Evolutionary conservation across 1,139 yeast species (phyloP).

Genomic region (Sugiyamaella paludigena): DNA sequence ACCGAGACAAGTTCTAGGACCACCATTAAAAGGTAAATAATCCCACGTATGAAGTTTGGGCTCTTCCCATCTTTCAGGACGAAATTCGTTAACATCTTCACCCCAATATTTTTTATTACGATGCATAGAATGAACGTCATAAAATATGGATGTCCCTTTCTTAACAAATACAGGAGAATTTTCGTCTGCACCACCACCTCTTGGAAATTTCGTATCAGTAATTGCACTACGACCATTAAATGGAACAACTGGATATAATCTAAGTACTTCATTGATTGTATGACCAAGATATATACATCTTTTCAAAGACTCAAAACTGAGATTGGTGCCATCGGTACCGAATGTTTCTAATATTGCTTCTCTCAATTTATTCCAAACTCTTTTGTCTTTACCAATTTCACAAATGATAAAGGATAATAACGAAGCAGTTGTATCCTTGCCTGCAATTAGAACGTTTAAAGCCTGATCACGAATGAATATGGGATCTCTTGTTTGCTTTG

Average conservation of each 20-base stretch:
- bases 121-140: conserved; percentile 48
- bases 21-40: conserved; percentile 57
- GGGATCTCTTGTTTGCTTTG: conserved; percentile 51
- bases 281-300: conserved; percentile 49
- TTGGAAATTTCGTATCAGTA: conserved; percentile 49
- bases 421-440: conserved; percentile 59
- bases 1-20: conserved; percentile 60
- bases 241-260: conserved; percentile 59
- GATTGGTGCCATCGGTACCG: conserved; percentile 24
- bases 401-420: conserved; percentile 49
- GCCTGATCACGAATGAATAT: conserved; percentile 51
- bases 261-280: conserved; percentile 50
- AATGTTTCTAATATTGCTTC: conserved; percentile 38
- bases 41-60: conserved; percentile 42
- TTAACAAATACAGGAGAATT: conserved; percentile 45
- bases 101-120: conserved; percentile 49
- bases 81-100: conserved; percentile 46
- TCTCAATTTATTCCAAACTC: conserved; percentile 42
- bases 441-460: conserved; percentile 53
- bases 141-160: conserved; percentile 49
- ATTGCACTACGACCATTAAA: conserved; percentile 48
- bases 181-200: conserved; percentile 52
- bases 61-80: conserved; percentile 52
- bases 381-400: conserved; percentile 48
- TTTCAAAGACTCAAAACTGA: conserved; percentile 51